phyloP scores from a whole-genome alignment of 1,139 yeast genomes.

The Pichia sp. region DNA sequence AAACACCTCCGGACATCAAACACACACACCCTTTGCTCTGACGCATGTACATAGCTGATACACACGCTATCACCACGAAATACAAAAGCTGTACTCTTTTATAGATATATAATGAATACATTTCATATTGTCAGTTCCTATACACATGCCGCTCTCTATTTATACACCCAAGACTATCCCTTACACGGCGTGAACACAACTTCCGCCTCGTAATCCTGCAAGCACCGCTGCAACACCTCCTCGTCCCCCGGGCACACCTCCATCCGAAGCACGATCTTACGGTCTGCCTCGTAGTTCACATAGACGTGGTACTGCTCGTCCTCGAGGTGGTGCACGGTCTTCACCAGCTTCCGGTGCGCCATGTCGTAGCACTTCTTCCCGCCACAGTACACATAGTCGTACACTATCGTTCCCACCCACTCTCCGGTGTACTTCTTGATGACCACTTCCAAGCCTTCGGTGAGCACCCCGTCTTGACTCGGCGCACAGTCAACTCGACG shows the following conservation, averaged over 20 bases:
- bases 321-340: slow-evolving; percentile 12
- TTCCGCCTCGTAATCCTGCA: slow-evolving; percentile 12
- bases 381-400: slow-evolving; percentile 18
- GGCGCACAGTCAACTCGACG: slow-evolving; percentile 12
- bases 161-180: not conserved
- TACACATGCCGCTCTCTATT: not conserved
- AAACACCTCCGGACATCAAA: not conserved
- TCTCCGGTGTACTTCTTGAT: slow-evolving; percentile 15
- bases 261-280: slow-evolving; percentile 27
- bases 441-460: slow-evolving; percentile 2
- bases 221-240: slow-evolving; percentile 17
- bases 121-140: not conserved
- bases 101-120: not conserved
- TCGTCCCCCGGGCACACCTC: slow-evolving; percentile 34
- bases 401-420: slow-evolving; percentile 23
- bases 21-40: not conserved
- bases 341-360: not conserved
- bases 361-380: slow-evolving; percentile 1
- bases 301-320: slow-evolving; percentile 23
- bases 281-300: slow-evolving; percentile 26
- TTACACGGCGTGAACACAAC: not conserved
- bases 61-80: not conserved
- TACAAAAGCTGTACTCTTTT: not conserved
- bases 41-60: not conserved
- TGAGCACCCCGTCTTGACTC: not conserved